Percentiles rank a stretch among this genome's conserved stretches.
Conservation (phyloP, 2,329 filamentous ascomycete species). For the Cladosporium sp. region DNA sequence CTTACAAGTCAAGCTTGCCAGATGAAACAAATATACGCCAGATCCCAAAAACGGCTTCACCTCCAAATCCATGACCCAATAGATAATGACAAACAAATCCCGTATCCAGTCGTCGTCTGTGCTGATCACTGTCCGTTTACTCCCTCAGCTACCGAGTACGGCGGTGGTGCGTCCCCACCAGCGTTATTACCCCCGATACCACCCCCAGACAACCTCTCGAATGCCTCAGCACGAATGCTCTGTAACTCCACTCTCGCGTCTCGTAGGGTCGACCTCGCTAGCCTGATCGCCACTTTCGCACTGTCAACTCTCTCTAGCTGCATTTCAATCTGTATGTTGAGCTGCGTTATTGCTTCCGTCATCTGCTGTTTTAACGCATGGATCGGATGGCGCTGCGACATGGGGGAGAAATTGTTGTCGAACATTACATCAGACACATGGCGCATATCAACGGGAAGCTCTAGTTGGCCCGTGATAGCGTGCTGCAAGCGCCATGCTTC, state of each 20-base stretch:
- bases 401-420: slow-evolving; percentile 30
- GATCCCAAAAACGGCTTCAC: too few relatives aligned
- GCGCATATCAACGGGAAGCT: slow-evolving; percentile 26
- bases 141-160: background rate
- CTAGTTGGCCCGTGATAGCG: slow-evolving; percentile 17
- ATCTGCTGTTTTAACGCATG: slow-evolving; percentile 21
- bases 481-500: slow-evolving; percentile 23
- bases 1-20: too few relatives aligned
- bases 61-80: too few relatives aligned
- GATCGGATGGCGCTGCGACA: slow-evolving; percentile 28
- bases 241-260: slow-evolving; percentile 25
- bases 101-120: too few relatives aligned
- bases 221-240: slow-evolving; percentile 28
- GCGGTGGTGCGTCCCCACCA: background rate
- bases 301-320: slow-evolving; percentile 18
- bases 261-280: slow-evolving; percentile 20
- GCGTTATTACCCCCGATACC: background rate
- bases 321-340: slow-evolving; percentile 19
- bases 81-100: too few relatives aligned
- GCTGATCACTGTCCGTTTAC: too few relatives aligned
- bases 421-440: slow-evolving; percentile 29
- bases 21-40: too few relatives aligned
- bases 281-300: slow-evolving; percentile 15
- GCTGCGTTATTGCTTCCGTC: slow-evolving; percentile 18
- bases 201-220: slow-evolving; percentile 21